Evolutionary conservation across 2,329 filamentous ascomycete genomes (phyloP).

Genomic region (Sphaerulina vaccinii): DNA sequence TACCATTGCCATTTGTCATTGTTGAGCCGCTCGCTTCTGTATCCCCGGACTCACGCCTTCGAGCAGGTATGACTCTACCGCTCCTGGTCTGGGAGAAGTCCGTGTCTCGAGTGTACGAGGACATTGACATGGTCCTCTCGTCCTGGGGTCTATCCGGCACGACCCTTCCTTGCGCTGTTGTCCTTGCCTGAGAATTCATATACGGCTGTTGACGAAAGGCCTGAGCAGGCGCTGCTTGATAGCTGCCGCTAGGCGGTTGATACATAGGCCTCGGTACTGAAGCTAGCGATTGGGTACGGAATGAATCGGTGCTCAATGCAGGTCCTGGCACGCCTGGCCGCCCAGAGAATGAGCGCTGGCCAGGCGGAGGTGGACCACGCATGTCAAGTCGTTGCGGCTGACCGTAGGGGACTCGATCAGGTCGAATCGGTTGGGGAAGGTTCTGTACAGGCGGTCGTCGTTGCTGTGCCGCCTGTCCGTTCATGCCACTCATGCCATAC

Average conservation of each 20-base stretch:
- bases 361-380: conserved; percentile 50
- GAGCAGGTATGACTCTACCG: conserved; percentile 82
- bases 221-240: conserved; percentile 63
- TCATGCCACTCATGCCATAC: conserved; percentile 28
- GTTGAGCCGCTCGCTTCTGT: conserved; percentile 27
- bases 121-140: conserved; percentile 95
- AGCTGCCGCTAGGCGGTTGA: conserved; percentile 61
- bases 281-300: conserved; percentile 90
- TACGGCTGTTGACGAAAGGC: conserved; percentile 78
- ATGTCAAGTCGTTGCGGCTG: conserved; percentile 69
- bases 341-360: conserved; percentile 41
- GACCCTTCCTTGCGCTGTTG: conserved; percentile 85
- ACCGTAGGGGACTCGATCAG: conserved; percentile 68
- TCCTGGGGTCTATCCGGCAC: conserved; percentile 83
- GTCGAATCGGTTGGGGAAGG: conserved; percentile 60
- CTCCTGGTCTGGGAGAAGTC: conserved; percentile 87
- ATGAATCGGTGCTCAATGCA: conserved; percentile 79
- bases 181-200: conserved; percentile 64
- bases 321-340: conserved; percentile 43
- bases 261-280: conserved; percentile 70
- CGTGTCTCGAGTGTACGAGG: conserved; percentile 71
- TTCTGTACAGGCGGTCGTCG: conserved; percentile 46
- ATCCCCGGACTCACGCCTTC: conserved; percentile 58
- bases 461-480: conserved; percentile 43
- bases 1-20: conserved; percentile 33